phyloP scores from a whole-genome alignment of 495 filamentous ascomycete species.

The Neurospora sp. region DNA sequence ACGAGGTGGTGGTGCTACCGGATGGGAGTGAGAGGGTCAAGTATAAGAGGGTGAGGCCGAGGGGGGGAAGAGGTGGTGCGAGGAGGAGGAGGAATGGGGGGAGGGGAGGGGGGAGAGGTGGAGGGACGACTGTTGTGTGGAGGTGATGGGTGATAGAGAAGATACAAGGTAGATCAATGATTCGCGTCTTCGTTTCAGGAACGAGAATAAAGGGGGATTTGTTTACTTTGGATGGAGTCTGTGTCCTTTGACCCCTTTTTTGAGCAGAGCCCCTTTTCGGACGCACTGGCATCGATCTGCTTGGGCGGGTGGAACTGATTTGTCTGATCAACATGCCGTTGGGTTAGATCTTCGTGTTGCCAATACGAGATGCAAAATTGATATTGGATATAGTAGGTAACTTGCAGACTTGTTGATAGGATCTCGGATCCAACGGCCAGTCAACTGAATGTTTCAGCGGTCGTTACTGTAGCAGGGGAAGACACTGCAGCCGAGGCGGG shows the following conservation, averaged over 20 bases:
- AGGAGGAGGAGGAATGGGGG: background rate
- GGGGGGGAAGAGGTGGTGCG: background rate
- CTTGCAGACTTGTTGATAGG: background rate
- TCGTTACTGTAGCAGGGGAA: background rate
- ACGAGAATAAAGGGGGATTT: background rate
- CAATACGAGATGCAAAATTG: background rate
- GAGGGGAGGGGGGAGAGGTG: slow-evolving; percentile 5
- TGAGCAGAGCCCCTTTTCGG: background rate
- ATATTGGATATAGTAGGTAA: background rate
- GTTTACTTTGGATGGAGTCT: background rate
- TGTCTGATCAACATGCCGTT: background rate
- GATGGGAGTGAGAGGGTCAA: slow-evolving; percentile 31
- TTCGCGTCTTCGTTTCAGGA: background rate
- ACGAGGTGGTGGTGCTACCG: slow-evolving; percentile 29
- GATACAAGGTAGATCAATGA: background rate
- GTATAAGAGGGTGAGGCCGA: slow-evolving; percentile 25
- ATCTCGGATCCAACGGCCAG: background rate
- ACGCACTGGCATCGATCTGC: background rate
- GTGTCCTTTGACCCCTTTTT: background rate
- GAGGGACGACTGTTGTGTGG: slow-evolving; percentile 16
- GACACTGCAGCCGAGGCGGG: background rate
- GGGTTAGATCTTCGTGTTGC: background rate
- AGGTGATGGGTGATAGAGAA: background rate
- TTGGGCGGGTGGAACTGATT: background rate
- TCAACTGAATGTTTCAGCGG: background rate